Evolutionary conservation across 768 basidiomycete genomes (phyloP).

Genomic region (Psilocybe azurescens): DNA sequence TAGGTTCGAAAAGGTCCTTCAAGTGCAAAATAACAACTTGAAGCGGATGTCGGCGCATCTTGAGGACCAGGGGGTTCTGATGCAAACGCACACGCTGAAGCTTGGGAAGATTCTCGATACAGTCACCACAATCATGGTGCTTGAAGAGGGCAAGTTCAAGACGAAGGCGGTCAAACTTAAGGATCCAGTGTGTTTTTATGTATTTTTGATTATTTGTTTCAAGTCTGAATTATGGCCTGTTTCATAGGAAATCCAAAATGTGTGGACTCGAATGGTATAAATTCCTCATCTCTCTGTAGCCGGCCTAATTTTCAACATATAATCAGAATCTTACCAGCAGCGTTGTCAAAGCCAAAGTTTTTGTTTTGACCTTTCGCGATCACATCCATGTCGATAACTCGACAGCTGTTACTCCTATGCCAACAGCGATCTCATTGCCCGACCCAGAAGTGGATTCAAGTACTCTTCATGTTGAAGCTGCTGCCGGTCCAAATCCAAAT

Average conservation of each 20-base stretch:
- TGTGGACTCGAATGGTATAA: slow-evolving; percentile 15
- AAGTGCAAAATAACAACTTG: slow-evolving; percentile 17
- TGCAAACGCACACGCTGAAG: slow-evolving; percentile 4
- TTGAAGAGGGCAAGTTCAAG: slow-evolving; percentile 12
- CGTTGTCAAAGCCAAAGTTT: slow-evolving; percentile 17
- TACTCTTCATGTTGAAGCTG: background rate
- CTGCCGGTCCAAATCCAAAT: background rate
- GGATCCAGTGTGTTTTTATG: slow-evolving; percentile 7
- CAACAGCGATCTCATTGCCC: background rate
- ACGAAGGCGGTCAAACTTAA: slow-evolving; percentile 18
- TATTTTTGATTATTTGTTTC: no score
- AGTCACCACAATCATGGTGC: slow-evolving; percentile 12
- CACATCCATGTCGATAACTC: slow-evolving; percentile 9
- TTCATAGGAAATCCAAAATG: slow-evolving; percentile 11
- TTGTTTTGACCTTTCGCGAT: slow-evolving; percentile 17
- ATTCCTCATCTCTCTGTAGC: background rate
- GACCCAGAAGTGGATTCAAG: background rate
- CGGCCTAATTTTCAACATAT: no score
- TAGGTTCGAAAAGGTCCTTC: slow-evolving; percentile 17
- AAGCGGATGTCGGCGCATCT: slow-evolving; percentile 10
- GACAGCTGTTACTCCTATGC: background rate
- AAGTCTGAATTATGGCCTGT: background rate
- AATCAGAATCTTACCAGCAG: slow-evolving; percentile 8
- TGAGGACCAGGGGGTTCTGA: slow-evolving; percentile 11
- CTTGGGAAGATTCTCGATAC: slow-evolving; percentile 13